Conservation (phyloP, 352 stramenopile species). For the Bremia lactucae region DNA sequence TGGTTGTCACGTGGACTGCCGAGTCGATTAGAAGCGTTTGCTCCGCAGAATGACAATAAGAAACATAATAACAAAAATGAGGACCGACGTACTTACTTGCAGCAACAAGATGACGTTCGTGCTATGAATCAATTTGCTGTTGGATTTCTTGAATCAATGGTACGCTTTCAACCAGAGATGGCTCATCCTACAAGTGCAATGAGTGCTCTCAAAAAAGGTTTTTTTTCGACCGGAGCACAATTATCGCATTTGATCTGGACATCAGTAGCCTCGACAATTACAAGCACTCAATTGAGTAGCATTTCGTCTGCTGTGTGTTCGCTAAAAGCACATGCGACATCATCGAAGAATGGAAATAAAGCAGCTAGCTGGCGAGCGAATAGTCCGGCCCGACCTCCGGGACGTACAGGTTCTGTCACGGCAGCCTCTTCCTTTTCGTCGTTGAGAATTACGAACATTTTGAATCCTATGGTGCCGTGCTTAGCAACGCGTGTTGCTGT, state of each 20-base stretch:
- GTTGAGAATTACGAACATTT: conserved; percentile 50
- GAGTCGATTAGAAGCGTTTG: conserved; percentile 27
- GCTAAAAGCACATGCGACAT: conserved; percentile 22
- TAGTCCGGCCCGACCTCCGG: conserved; percentile 4
- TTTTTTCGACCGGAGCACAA: conserved; percentile 57
- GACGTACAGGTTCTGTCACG: conserved; percentile 3
- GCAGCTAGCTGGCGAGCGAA: conserved; percentile 7
- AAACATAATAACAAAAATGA: conserved; percentile 17
- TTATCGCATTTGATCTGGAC: conserved; percentile 72
- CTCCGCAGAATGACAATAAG: conserved; percentile 25
- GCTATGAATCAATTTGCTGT: conserved; percentile 72
- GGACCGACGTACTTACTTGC: conserved; percentile 8
- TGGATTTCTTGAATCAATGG: conserved; percentile 51
- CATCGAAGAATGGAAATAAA: conserved; percentile 15
- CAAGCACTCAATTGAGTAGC: conserved; percentile 53
- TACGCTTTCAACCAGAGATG: conserved; percentile 61
- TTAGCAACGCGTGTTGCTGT: conserved; percentile 57
- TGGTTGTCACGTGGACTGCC: conserved; percentile 52
- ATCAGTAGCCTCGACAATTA: conserved; percentile 47
- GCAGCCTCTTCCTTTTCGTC: conserved; percentile 49
- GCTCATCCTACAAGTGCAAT: conserved; percentile 39
- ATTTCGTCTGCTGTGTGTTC: conserved; percentile 62
- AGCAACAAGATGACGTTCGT: conserved; percentile 33
- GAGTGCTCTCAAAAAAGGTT: conserved; percentile 53
- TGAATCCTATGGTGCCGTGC: conserved; percentile 38